Evolutionary conservation across 768 basidiomycete species (phyloP), one percentile per base, ranked within the genome.

Genomic region (Krasilnikovozyma curviuscula): DNA sequence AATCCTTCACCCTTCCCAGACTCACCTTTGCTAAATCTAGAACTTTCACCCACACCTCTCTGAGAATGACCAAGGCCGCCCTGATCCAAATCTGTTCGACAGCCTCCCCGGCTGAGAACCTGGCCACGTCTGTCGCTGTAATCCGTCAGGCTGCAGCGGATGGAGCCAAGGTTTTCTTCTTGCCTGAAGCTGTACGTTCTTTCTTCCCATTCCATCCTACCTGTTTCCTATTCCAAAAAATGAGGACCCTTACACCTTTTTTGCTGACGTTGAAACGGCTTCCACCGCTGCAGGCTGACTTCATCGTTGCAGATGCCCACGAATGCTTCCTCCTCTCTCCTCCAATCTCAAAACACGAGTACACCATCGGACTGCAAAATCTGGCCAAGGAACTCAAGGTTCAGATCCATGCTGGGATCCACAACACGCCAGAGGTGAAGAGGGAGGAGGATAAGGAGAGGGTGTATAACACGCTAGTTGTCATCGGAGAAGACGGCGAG

Each of bases 161-260:
- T 3, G 60, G 61, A 3, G 61, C 61, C 1, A 54, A 56, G 47
- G 61, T 61, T 28, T 49, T 55, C 31, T 61, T 63, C 44, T 47
- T 63, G n/a, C 62, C 62, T n/a, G 62, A 63, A 58, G 62, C 62
- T 1, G 53, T 60, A 23, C 60, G 61, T 40, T 61, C 57, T 34
- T 56, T 61, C 40, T 46, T 54, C n/a, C 50, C 55, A 7, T 49
- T 56, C 38, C 32, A 39, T 23, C 4, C 23, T 12, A 37, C 35
- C 10, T 18, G 18, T 12, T n/a, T 37, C 35, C 7, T 37, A 18
- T 4, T 12, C 23, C 4, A 23, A 12, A 4, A 37, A 12, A 37
- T 10, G 35, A n/a, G 10, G 5, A 37, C 18, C 5, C 18, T 37
- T 18, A 18, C 35, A 10, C 23, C 23, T 23, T 37, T 12, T 23